Base-by-base conservation (phyloP, 768 basidiomycete genomes). In the Xerocomellus intermedius region DNA sequence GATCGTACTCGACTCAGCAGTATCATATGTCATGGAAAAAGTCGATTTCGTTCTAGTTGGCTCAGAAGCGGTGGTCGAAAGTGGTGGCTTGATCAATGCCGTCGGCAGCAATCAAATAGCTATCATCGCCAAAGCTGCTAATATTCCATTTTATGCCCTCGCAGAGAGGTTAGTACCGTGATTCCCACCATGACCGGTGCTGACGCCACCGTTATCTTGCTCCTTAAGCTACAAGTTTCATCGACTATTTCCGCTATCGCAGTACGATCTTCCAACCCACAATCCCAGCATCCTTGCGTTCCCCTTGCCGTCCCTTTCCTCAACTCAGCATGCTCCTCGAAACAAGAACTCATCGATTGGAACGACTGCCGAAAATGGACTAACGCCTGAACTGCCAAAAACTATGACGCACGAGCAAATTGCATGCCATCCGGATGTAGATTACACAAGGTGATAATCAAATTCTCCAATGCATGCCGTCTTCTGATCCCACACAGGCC, bases 41-140 rank as follows among this genome's bases (percentile, higher is more conserved):
- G 93, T 96, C 19, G 92, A 96, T 71, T 89, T 96, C 69, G 90
- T 96, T 47, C 82, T 99, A 45, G 94, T 98, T 38, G 97, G 97
- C 32, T 94, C 94, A 38, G 97, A 99, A 75, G 97, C 95, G 8
- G 95, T 99, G 26, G 96, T 97, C 6, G 97, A 98, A 73, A 94
- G 91, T 58, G 97, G 97, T 42, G 92, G 94, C 5, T 75, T 93
- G 56, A 84, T 95, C 62, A 94, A 94, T 67, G 91, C 89, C 48
- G 89, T 98, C 36, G 96, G 96, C 39, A 94, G 94, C 64, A 94
- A 92, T 72, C 94, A 97, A 74, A 94, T 98, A 63, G 96, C 97
- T 4, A 89, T 97, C 66, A 91, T 98, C 52, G 96, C 97, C 50
- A 92, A 93, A 71, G 89, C 92, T 37, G 83, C 89, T 53, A 91